These are phyloP conservation scores for Chytriomyces hyalinus DNA, from an alignment of 192 early-diverging fungal genomes.

Conservation along the genomic window DNA sequence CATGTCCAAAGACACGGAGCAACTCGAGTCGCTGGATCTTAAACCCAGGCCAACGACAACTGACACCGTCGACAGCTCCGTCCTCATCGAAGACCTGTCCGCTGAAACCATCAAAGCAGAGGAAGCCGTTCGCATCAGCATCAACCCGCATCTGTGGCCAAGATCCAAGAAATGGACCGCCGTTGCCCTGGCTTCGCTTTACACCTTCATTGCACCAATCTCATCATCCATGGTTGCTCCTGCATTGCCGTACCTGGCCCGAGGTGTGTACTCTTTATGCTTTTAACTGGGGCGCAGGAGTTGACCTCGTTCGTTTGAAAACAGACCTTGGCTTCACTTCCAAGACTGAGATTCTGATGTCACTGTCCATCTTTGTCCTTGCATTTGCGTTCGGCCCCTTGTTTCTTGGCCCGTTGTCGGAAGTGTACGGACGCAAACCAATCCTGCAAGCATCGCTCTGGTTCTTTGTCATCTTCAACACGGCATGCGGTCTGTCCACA, in stretches of 20 bases:
- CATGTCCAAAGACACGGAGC: no score
- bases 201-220: slow-evolving; percentile 53
- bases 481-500: slow-evolving; percentile 53
- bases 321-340: slow-evolving; percentile 47
- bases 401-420: slow-evolving; percentile 59
- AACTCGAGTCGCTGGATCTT: no score
- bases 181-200: slow-evolving; percentile 46
- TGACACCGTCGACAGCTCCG: not conserved
- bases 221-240: slow-evolving; percentile 56
- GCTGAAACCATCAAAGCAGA: not conserved
- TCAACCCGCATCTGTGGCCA: slow-evolving; percentile 15
- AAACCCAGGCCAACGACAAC: no score
- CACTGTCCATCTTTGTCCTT: slow-evolving; percentile 51
- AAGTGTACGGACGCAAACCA: slow-evolving; percentile 53
- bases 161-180: slow-evolving; percentile 33
- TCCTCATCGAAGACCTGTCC: not conserved
- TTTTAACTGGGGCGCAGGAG: no score
- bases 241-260: slow-evolving; percentile 41
- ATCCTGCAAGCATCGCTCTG: slow-evolving; percentile 50
- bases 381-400: slow-evolving; percentile 56
- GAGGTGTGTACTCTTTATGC: not conserved
- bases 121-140: not conserved
- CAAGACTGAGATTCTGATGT: slow-evolving; percentile 46
- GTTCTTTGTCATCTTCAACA: slow-evolving; percentile 48
- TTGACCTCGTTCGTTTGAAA: no score